These are phyloP conservation scores for Endothia cerciana DNA, from an alignment of 2,329 filamentous ascomycete genomes.

Conservation along the genomic window DNA sequence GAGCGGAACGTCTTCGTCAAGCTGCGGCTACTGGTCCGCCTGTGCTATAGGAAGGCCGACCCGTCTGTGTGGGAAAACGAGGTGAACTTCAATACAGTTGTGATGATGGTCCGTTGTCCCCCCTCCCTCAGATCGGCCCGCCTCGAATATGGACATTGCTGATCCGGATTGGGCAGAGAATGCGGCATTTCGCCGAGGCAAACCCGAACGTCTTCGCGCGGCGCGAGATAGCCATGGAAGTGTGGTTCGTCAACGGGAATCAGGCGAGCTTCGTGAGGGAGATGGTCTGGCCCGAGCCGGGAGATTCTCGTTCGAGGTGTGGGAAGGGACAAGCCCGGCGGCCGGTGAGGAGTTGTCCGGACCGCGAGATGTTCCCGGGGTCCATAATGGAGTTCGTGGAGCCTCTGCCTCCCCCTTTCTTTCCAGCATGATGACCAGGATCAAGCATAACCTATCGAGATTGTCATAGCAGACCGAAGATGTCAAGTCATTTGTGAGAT, in stretches of 20 bases:
- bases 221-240: constrained; percentile 16
- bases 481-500: not conserved
- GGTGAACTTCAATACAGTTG: not conserved
- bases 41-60: constrained; percentile 30
- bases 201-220: constrained; percentile 23
- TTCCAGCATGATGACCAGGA: not conserved
- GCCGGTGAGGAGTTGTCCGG: constrained; percentile 19
- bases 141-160: not conserved
- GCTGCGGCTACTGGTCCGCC: constrained; percentile 39
- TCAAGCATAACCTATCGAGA: too few relatives aligned
- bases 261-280: constrained; percentile 12
- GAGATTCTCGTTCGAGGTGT: too few relatives aligned
- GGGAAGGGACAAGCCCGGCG: too few relatives aligned
- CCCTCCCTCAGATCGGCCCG: not conserved
- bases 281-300: not conserved
- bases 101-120: not conserved
- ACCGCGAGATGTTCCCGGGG: constrained; percentile 28
- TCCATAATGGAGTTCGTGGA: constrained; percentile 28
- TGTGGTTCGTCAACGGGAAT: constrained; percentile 24
- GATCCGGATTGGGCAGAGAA: constrained; percentile 8
- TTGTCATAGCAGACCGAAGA: not conserved
- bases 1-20: constrained; percentile 35
- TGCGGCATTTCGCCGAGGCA: not conserved
- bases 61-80: not conserved
- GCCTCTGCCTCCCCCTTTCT: constrained; percentile 5